Evolutionary conservation across 2,329 filamentous ascomycete species (phyloP).

Genomic region (Bisporella sp.): DNA sequence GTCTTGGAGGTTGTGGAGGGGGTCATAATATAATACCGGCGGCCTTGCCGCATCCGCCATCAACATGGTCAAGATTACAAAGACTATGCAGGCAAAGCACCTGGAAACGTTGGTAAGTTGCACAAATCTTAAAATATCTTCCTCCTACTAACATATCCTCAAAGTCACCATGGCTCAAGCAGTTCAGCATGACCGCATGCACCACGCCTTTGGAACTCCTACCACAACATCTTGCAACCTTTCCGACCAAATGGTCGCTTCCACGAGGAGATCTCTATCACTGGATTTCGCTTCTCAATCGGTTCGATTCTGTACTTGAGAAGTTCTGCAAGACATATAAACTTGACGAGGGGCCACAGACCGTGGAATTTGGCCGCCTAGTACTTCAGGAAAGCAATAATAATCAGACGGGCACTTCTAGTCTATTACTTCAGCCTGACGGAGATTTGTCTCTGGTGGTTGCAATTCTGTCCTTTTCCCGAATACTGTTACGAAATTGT

Average conservation of each 20-base stretch:
- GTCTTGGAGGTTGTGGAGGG: constrained; percentile 42
- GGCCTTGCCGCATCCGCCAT: constrained; percentile 51
- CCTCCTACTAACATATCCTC: constrained; percentile 14
- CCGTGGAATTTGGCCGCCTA: constrained; percentile 62
- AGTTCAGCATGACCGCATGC: constrained; percentile 68
- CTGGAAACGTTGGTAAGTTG: constrained; percentile 56
- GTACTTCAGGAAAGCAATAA: constrained; percentile 47
- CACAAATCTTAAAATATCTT: neutral
- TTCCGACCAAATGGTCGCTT: constrained; percentile 89
- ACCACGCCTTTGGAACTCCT: constrained; percentile 67
- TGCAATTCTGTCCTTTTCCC: constrained; percentile 75
- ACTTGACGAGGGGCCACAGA: constrained; percentile 74
- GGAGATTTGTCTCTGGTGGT: constrained; percentile 78
- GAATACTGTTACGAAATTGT: constrained; percentile 85
- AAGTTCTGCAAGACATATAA: constrained; percentile 74
- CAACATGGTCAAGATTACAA: constrained; percentile 64
- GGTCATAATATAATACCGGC: constrained; percentile 34
- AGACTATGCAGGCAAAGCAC: constrained; percentile 60
- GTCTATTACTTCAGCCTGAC: constrained; percentile 57
- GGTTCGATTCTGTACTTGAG: constrained; percentile 85
- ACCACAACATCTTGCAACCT: constrained; percentile 67
- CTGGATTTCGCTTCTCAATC: constrained; percentile 92
- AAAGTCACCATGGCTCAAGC: constrained; percentile 80
- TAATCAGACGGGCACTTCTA: constrained; percentile 39
- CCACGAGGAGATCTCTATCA: constrained; percentile 94